These are phyloP conservation scores for Chrysanthemum makinoi DNA, from an alignment of 129 eudicot species.

Conservation along the genomic window DNA sequence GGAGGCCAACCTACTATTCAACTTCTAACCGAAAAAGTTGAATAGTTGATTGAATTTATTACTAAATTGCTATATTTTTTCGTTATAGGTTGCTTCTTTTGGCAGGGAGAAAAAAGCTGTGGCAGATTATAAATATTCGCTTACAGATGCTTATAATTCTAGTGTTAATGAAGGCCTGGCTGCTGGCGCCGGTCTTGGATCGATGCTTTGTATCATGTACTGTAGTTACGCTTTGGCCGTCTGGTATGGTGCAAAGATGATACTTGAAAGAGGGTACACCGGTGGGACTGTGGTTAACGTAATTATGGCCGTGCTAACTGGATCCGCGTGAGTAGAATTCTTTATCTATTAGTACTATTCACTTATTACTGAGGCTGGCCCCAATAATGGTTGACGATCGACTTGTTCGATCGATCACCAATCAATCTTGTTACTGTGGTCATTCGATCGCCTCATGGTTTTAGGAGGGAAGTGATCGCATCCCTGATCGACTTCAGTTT, in stretches of 20 bases:
- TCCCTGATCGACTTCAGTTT: too few species aligned
- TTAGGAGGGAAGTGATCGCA: too few species aligned
- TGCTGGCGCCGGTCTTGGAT: conserved; percentile 61
- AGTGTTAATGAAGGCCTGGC: conserved; percentile 68
- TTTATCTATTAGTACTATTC: background rate
- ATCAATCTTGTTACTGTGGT: too few species aligned
- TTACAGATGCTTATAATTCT: conserved; percentile 51
- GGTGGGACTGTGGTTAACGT: conserved; percentile 67
- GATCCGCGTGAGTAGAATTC: conserved; percentile 57
- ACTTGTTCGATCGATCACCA: too few species aligned
- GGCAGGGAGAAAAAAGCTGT: conserved; percentile 74
- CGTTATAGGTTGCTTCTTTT: conserved; percentile 67
- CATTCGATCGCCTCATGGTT: too few species aligned
- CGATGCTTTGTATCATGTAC: conserved; percentile 40
- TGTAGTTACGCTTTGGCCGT: conserved; percentile 65
- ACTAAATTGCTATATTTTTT: background rate
- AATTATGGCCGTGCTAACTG: conserved; percentile 58
- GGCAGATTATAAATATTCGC: conserved; percentile 55
- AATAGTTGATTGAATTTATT: background rate
- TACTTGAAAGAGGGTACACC: conserved; percentile 49
- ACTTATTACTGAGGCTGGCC: too few species aligned
- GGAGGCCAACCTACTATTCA: too few species aligned
- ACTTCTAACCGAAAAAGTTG: too few species aligned
- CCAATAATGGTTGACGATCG: too few species aligned
- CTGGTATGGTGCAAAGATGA: conserved; percentile 78